These are phyloP conservation scores for Venturia aucupariae DNA, from an alignment of 2,329 filamentous ascomycete genomes.

Conservation along the genomic window DNA sequence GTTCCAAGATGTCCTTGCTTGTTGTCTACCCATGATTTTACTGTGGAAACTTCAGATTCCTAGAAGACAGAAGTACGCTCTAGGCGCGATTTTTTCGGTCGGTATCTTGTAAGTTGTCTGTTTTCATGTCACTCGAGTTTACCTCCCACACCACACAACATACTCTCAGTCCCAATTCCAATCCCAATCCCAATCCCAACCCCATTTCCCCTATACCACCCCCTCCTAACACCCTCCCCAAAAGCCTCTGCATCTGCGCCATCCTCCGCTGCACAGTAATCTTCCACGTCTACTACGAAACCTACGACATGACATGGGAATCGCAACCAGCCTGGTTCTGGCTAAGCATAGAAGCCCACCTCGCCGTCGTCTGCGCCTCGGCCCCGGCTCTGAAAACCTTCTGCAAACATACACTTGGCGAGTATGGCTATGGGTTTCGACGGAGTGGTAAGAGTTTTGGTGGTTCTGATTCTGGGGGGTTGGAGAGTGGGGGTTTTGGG, in stretches of 20 bases:
- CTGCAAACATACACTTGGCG: constrained; percentile 14
- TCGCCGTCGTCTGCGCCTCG: constrained; percentile 13
- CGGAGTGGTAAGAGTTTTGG: background rate
- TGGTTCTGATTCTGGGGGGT: background rate
- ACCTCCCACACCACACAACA: no score
- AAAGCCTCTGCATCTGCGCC: constrained; percentile 18
- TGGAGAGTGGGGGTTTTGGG: background rate
- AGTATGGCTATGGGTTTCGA: background rate
- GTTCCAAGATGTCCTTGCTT: constrained; percentile 18
- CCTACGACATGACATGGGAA: constrained; percentile 15
- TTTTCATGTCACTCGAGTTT: no score
- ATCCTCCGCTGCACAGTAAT: background rate
- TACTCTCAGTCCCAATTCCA: no score
- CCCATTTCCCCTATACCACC: constrained; percentile 23
- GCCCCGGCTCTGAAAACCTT: constrained; percentile 12
- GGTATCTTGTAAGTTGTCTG: constrained; percentile 23
- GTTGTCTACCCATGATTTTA: constrained; percentile 18
- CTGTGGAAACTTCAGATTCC: constrained; percentile 18
- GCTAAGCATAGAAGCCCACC: constrained; percentile 11
- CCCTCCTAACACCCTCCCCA: constrained; percentile 24
- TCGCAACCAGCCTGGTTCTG: constrained; percentile 10
- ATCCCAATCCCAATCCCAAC: no score
- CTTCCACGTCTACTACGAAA: constrained; percentile 7
- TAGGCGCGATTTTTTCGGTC: constrained; percentile 11
- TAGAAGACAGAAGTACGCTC: constrained; percentile 16